Evolutionary conservation across 2,329 filamentous ascomycete species (phyloP).

Genomic region (Teratosphaeria zuluensis): DNA sequence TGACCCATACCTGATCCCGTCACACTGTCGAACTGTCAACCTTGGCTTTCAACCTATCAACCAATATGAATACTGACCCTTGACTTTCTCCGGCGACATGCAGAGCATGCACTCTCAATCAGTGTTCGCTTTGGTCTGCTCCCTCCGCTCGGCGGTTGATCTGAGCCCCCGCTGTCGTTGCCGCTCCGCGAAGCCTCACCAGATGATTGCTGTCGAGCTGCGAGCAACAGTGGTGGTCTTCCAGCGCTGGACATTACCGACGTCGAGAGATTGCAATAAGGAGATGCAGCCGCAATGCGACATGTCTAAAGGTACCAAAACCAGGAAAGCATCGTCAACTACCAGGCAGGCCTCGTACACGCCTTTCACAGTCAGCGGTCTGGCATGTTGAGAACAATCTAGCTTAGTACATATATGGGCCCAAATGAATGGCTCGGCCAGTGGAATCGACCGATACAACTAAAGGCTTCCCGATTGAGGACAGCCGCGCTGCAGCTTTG

Average conservation of each 20-base stretch:
- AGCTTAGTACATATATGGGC: not conserved
- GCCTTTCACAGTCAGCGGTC: not conserved
- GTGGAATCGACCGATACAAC: not conserved
- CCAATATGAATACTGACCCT: constrained; percentile 5
- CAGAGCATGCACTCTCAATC: constrained; percentile 16
- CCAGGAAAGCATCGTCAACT: not conserved
- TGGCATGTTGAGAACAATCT: not conserved
- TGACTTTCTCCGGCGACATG: constrained; percentile 15
- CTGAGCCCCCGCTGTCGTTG: not conserved
- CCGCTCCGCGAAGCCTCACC: not conserved
- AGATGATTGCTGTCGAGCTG: not conserved
- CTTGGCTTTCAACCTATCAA: not conserved
- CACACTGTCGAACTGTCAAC: constrained; percentile 5
- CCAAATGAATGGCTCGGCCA: not conserved
- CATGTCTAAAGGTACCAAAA: not conserved
- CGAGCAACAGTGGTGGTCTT: not conserved
- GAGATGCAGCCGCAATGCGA: not conserved
- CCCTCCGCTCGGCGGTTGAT: not conserved
- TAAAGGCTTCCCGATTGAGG: not conserved
- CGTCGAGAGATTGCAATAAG: not conserved
- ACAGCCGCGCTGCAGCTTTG: not conserved
- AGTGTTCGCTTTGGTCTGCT: constrained; percentile 11
- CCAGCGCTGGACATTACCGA: not conserved
- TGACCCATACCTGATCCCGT: constrained; percentile 6
- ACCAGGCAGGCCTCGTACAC: not conserved